Evolutionary conservation across 2,329 filamentous ascomycete genomes (phyloP).

Genomic region (Fusarium illudens): DNA sequence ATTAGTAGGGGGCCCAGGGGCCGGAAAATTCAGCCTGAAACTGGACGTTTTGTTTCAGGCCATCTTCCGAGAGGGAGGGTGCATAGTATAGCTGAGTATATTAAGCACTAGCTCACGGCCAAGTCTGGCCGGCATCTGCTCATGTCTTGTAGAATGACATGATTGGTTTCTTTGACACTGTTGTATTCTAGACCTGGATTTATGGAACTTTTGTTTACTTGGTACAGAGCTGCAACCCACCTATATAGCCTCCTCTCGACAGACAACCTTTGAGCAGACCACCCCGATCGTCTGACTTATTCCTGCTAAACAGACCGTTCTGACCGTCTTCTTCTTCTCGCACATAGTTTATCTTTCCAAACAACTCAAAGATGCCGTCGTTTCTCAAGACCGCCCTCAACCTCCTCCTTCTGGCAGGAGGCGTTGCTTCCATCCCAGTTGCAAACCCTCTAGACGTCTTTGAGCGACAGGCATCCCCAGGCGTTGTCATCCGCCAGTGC

Average conservation of each 20-base stretch:
- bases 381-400: constrained; percentile 14
- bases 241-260: neutral
- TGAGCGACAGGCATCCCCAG: constrained; percentile 52
- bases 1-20: constrained; percentile 10
- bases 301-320: neutral
- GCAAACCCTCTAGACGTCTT: constrained; percentile 49
- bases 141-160: neutral
- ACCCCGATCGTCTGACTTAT: neutral
- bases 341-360: neutral
- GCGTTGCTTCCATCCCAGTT: constrained; percentile 44
- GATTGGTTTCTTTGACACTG: neutral
- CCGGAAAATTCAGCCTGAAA: constrained; percentile 27
- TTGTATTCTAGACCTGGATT: neutral
- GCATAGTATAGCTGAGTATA: constrained; percentile 5
- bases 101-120: neutral
- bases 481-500: constrained; percentile 57
- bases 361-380: constrained; percentile 11
- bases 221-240: neutral
- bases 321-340: neutral
- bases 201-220: neutral
- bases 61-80: neutral
- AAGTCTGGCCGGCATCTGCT: neutral
- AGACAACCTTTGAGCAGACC: neutral
- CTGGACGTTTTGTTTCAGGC: constrained; percentile 16
- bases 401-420: constrained; percentile 35